phyloP scores from a whole-genome alignment of 352 stramenopile species.

The Ophiocytium majus region DNA sequence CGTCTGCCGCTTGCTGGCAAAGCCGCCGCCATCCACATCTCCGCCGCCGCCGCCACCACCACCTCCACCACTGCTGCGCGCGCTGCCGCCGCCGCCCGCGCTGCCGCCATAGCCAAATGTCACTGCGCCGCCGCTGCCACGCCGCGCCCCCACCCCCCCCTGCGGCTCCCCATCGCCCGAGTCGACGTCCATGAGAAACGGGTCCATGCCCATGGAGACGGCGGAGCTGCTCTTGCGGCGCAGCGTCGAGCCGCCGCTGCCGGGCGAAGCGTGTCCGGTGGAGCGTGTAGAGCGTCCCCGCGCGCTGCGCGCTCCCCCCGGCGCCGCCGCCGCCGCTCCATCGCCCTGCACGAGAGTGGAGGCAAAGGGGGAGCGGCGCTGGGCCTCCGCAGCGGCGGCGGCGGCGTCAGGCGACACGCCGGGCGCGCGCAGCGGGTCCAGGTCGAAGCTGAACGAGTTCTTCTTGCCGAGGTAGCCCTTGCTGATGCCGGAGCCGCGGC shows the following conservation, averaged over 20 bases:
- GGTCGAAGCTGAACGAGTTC: background rate
- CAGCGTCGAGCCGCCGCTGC: background rate
- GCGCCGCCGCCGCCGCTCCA: too few species aligned
- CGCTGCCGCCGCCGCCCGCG: background rate
- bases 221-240: background rate
- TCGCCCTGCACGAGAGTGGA: too few species aligned
- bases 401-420: too few species aligned
- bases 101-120: background rate
- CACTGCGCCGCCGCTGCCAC: background rate
- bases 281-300: background rate
- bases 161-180: background rate
- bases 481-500: background rate
- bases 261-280: background rate
- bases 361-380: background rate
- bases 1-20: conserved; percentile 41
- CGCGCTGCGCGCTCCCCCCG: background rate
- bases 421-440: background rate
- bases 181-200: background rate
- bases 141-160: too few species aligned
- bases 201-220: background rate
- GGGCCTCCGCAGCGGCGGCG: too few species aligned
- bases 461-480: background rate
- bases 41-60: background rate
- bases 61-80: background rate
- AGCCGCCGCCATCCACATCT: too few species aligned